phyloP scores from a whole-genome alignment of 2,329 filamentous ascomycete genomes.

The Helicocarpus griseus region DNA sequence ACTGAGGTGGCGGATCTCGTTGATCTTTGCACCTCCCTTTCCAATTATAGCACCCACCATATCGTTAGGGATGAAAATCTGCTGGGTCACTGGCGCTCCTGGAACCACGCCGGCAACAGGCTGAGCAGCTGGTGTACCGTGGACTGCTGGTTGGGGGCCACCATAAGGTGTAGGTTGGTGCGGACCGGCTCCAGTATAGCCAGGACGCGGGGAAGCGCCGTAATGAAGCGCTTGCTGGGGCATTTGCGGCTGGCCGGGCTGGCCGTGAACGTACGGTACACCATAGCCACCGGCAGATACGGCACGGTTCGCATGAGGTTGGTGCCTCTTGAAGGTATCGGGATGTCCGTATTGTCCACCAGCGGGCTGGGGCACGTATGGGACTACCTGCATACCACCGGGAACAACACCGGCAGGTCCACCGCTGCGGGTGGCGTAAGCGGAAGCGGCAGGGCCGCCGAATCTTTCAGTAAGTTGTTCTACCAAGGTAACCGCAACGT shows the following conservation, averaged over 20 bases:
- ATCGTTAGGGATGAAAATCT: slow-evolving; percentile 98
- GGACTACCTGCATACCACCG: slow-evolving; percentile 98
- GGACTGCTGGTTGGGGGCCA: slow-evolving; percentile 48
- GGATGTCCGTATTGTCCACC: slow-evolving; percentile 87
- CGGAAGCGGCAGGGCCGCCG: slow-evolving; percentile 90
- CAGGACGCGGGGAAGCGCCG: slow-evolving; percentile 60
- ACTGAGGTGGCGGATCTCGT: slow-evolving; percentile 93
- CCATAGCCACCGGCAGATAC: slow-evolving; percentile 60
- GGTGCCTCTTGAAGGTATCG: slow-evolving; percentile 70
- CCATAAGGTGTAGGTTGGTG: slow-evolving; percentile 65
- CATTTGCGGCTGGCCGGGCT: slow-evolving; percentile 42
- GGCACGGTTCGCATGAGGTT: slow-evolving; percentile 63
- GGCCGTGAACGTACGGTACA: slow-evolving; percentile 60
- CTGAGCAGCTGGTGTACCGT: slow-evolving; percentile 57
- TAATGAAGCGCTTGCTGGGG: slow-evolving; percentile 69
- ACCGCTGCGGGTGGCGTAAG: slow-evolving; percentile 90
- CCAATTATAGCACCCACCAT: slow-evolving; percentile 99
- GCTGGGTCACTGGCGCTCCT: slow-evolving; percentile 83
- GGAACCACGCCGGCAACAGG: slow-evolving; percentile 67
- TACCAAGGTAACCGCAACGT: slow-evolving; percentile 93
- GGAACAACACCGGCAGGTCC: slow-evolving; percentile 88
- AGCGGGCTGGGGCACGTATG: slow-evolving; percentile 86
- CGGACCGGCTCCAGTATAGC: slow-evolving; percentile 70
- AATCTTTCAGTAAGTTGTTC: slow-evolving; percentile 97
- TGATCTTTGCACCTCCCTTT: slow-evolving; percentile 98